A percentile compares a stretch with the other conserved stretches of the same genome.
Conservation (phyloP, 202 grass and related monocot genomes). For the Panicum hallii region DNA sequence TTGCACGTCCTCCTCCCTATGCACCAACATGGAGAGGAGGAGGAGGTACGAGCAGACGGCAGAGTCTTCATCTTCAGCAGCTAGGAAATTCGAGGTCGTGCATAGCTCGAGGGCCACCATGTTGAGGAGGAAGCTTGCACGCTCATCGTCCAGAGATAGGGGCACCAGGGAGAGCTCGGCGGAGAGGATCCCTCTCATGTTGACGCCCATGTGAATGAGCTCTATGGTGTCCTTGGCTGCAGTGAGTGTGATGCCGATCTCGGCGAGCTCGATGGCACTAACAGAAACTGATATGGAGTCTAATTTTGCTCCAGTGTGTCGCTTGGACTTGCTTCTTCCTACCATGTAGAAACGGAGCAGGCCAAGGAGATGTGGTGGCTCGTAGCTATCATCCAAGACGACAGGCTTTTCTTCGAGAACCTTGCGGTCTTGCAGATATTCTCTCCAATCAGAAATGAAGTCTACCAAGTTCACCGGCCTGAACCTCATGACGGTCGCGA, state of each 20-base stretch:
- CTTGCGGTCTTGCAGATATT: too few species aligned
- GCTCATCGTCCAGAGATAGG: neutral
- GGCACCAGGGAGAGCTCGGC: constrained; percentile 5
- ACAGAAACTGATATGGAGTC: neutral
- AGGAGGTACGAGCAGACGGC: neutral
- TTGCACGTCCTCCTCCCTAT: neutral
- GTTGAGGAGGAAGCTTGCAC: neutral
- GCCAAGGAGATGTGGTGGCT: constrained; percentile 2
- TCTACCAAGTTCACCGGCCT: neutral
- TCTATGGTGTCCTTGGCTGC: neutral
- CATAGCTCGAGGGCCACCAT: neutral
- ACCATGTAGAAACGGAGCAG: neutral
- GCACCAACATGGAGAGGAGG: neutral
- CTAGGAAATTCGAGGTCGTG: neutral
- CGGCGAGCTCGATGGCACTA: neutral
- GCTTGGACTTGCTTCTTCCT: neutral
- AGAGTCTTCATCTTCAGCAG: neutral
- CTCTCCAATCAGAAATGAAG: neutral
- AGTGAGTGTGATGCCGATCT: neutral
- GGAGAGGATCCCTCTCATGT: neutral
- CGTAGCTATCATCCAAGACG: too few species aligned
- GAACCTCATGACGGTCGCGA: neutral
- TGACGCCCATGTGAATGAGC: neutral
- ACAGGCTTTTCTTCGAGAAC: too few species aligned
- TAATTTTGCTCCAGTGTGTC: fast-evolving